phyloP scores from a whole-genome alignment of 805 yeast species.

The Wickerhamomyces queroliae region DNA sequence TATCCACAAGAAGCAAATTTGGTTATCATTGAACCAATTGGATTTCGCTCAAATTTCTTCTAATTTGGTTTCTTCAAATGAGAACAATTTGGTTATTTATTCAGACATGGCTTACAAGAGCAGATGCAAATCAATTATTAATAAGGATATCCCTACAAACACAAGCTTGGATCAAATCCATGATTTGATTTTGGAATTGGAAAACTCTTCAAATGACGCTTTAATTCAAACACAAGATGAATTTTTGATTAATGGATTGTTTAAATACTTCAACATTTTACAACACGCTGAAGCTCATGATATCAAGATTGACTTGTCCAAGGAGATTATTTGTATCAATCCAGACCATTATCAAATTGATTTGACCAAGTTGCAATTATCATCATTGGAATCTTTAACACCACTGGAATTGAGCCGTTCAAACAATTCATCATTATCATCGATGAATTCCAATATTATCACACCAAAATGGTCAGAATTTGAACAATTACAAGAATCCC shows the following conservation, averaged over 20 bases:
- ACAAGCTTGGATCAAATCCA: constrained; percentile 14
- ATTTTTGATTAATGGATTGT: constrained; percentile 14
- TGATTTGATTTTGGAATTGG: constrained; percentile 17
- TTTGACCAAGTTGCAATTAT: background rate
- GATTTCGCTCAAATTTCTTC: background rate
- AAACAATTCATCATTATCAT: background rate
- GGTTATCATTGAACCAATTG: constrained; percentile 7
- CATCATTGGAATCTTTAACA: background rate
- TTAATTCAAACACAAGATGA: constrained; percentile 16
- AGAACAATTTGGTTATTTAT: background rate
- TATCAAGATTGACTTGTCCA: constrained; percentile 4
- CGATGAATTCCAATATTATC: background rate
- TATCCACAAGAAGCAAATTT: constrained; percentile 17
- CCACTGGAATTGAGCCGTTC: background rate
- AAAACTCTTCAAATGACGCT: constrained; percentile 9
- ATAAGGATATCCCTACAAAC: background rate
- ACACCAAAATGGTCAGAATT: background rate
- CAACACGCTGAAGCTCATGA: background rate
- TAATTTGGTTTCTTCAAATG: background rate
- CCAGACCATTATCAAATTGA: constrained; percentile 13
- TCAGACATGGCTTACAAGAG: background rate
- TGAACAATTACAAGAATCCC: background rate
- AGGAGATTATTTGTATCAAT: constrained; percentile 15
- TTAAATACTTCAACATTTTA: constrained; percentile 16
- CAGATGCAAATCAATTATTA: background rate